Evolutionary conservation across 305 asterid species (phyloP), one percentile per base, ranked within the genome.

Genomic region (Andrographis paniculata): DNA sequence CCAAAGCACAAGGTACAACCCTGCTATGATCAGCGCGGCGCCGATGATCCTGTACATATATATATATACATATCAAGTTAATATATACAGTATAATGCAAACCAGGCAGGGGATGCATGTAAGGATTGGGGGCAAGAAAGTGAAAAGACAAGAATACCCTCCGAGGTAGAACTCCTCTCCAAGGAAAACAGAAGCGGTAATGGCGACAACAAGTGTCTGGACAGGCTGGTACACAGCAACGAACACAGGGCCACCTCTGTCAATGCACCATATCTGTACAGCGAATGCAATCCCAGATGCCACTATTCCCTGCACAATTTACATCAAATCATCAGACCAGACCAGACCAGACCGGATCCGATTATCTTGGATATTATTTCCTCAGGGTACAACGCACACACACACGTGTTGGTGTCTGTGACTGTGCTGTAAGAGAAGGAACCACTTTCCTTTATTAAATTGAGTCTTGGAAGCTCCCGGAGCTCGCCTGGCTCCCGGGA

Each of bases 231-330:
- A 92, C 5, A 92, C 96, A 3, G 97, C 97, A 51, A 92, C 99
- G 60, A 92, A 92, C 9, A 92, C 99, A 14, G 99, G 99, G 60
- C 99, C 99, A 10, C 99, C 99, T 40, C 80, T 77, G 57, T 87
- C 94, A 33, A 92, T 92, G 83, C 99, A 92, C 99, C 99, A 92
- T 75, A 92, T 92, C 75, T 92, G 99, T 60, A 92, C 99, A 65
- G 99, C 94, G 64, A 91, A 89, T 36, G 96, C 96, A 13, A 86
- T 82, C 75, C 98, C 98, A 0, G 98, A 89, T 69, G 99, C 99
- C 52, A 92, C 99, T 61, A 92, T 77, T 56, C 99, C 99, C 99
- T 92, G 69, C 60, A 44, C 30, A 12, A 49, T 27, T 14, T 37
- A 17, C 27, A 52, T 55, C 44, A 4, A 24, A 24, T 24, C 8